Evolutionary conservation across 805 yeast genomes (phyloP).

Genomic region (Candida tallmaniae): DNA sequence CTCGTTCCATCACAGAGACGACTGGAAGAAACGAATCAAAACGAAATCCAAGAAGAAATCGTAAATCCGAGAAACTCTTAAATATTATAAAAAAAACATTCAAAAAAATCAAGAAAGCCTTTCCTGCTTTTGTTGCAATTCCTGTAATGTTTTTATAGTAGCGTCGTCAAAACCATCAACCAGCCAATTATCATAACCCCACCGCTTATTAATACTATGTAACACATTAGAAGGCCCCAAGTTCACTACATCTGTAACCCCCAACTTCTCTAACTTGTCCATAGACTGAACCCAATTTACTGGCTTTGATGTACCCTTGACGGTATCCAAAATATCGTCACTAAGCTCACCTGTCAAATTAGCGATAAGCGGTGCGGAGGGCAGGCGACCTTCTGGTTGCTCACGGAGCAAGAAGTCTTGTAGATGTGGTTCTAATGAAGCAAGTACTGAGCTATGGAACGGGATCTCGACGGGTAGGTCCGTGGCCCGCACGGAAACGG

Average conservation of each 20-base stretch:
- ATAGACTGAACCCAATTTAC: constrained; percentile 41
- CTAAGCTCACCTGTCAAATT: constrained; percentile 30
- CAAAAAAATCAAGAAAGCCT: no score
- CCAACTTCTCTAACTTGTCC: constrained; percentile 14
- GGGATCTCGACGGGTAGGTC: constrained; percentile 46
- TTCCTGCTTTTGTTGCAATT: no score
- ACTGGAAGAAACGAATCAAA: no score
- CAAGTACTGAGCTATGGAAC: constrained; percentile 43
- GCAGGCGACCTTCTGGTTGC: no score
- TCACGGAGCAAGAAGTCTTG: background rate
- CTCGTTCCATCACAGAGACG: no score
- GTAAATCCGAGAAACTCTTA: no score
- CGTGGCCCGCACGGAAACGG: constrained; percentile 21
- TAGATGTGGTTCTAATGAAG: constrained; percentile 32
- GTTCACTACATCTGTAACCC: constrained; percentile 20
- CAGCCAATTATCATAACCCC: constrained; percentile 1
- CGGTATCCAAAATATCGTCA: constrained; percentile 24
- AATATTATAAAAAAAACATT: no score
- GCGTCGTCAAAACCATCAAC: constrained; percentile 3
- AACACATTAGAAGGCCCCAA: constrained; percentile 39
- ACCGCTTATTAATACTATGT: constrained; percentile 17
- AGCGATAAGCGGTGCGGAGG: constrained; percentile 28
- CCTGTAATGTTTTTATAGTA: no score
- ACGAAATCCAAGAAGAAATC: no score
- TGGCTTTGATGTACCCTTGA: constrained; percentile 39